phyloP scores from a whole-genome alignment of 75 land plant species.

The Picea sitchensis region DNA sequence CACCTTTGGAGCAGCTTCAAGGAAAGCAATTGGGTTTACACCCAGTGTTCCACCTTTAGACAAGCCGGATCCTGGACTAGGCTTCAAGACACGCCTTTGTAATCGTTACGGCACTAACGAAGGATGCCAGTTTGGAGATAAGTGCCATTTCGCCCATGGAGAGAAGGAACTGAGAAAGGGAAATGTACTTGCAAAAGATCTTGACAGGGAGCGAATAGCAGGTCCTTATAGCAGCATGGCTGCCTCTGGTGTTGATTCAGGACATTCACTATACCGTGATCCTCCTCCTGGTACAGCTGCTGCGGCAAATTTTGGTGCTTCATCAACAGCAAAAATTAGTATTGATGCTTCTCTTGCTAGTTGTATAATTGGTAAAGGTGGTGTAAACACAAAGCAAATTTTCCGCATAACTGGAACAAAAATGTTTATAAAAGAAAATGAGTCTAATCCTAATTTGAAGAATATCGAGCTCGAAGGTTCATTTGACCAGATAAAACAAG shows the following conservation, averaged over 20 bases:
- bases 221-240: conserved; percentile 11
- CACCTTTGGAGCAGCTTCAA: background rate
- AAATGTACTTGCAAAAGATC: background rate
- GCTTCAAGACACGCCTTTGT: conserved; percentile 49
- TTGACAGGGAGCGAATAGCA: background rate
- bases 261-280: background rate
- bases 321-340: conserved; percentile 42
- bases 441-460: conserved; percentile 34
- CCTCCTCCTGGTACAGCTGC: conserved; percentile 14
- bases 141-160: conserved; percentile 56
- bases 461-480: conserved; percentile 51
- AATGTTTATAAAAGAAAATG: conserved; percentile 39
- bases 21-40: background rate
- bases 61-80: conserved; percentile 18
- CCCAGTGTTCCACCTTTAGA: conserved; percentile 9
- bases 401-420: conserved; percentile 44
- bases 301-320: conserved; percentile 45
- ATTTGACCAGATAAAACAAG: conserved; percentile 48
- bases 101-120: conserved; percentile 36
- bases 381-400: conserved; percentile 41
- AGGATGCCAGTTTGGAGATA: conserved; percentile 44
- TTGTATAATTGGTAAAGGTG: conserved; percentile 46
- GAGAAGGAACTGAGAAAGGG: conserved; percentile 41
- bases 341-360: conserved; percentile 43
- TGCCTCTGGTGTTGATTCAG: conserved; percentile 7